Base-by-base conservation (phyloP, 192 early-diverging fungal genomes). In the Coemansia sp. region DNA sequence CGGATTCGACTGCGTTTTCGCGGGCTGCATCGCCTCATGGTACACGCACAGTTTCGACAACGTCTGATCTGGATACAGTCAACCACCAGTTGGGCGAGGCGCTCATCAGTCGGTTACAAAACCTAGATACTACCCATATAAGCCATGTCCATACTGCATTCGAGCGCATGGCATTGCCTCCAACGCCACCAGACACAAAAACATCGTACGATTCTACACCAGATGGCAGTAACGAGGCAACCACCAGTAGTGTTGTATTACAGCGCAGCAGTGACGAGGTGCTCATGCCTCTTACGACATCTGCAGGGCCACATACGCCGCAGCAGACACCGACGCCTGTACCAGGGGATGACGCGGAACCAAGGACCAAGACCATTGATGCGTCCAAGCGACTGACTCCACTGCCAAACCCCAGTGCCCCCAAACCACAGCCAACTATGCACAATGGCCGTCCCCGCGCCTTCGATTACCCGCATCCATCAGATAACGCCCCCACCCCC, bases 1-100 rank as follows among this genome's bases (percentile, higher is more conserved):
- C 76, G 15, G 76, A 79, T 33, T 79, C 76, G 22, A 79, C 76
- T 0, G 76, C 64, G 38, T 72, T 74, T 58, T 79, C 76, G 50
- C 64, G 67, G n/a, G 76, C 64, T 7, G 50, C 23, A 5, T 65
- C 72, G 53, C 72, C 72, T 15, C 38, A 25, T 59, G 47, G 19
- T 14, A 31, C 37, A 52, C 50, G 37, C 57, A 30, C 55, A 14
- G 36, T 38, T 57, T 77, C 74, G 48, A 65, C 69, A 0, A 36
- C 59, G 28, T 68, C 64, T 41, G 62, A 64, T 30, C 63, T 64
- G 10, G 76, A 73, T 36, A 61, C 50, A 3, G 67, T 74, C 17
- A 52, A 63, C 15, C n/a, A n/a, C n/a, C 71, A 70, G 66, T 64
- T 80, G 30, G 71, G 67, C 53, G 77, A 73, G 57, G 77, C 72